Evolutionary conservation across 2,329 filamentous ascomycete species (phyloP).

Genomic region (Capronia coronata): DNA sequence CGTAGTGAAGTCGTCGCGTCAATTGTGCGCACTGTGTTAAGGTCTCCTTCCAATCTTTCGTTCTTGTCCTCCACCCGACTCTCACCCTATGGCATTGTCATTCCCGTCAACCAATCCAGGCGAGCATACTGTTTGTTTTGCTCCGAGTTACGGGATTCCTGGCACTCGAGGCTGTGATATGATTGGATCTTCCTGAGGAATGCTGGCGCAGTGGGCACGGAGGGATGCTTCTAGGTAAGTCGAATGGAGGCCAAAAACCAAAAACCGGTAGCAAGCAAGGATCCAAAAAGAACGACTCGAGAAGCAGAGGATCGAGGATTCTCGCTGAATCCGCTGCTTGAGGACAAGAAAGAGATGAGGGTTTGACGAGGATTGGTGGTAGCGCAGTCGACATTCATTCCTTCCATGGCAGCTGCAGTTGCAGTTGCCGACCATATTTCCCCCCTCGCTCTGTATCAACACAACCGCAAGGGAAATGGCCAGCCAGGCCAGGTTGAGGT

Average conservation of each 20-base stretch:
- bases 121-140: constrained; percentile 15
- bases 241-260: constrained; percentile 17
- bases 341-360: neutral
- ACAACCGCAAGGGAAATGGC: too few species aligned
- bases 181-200: constrained; percentile 18
- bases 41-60: neutral
- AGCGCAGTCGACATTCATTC: neutral
- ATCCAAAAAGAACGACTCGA: constrained; percentile 26
- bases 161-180: constrained; percentile 9
- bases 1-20: neutral
- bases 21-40: neutral
- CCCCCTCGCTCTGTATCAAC: neutral
- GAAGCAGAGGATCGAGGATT: constrained; percentile 2
- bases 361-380: neutral
- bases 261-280: constrained; percentile 10
- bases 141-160: constrained; percentile 5
- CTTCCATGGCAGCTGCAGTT: neutral
- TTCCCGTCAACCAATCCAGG: neutral
- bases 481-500: neutral
- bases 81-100: neutral
- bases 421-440: neutral
- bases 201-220: constrained; percentile 19
- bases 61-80: neutral
- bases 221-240: constrained; percentile 19
- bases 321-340: neutral